phyloP scores from a whole-genome alignment of 345 rosid genomes.

The Euphorbia lathyris region DNA sequence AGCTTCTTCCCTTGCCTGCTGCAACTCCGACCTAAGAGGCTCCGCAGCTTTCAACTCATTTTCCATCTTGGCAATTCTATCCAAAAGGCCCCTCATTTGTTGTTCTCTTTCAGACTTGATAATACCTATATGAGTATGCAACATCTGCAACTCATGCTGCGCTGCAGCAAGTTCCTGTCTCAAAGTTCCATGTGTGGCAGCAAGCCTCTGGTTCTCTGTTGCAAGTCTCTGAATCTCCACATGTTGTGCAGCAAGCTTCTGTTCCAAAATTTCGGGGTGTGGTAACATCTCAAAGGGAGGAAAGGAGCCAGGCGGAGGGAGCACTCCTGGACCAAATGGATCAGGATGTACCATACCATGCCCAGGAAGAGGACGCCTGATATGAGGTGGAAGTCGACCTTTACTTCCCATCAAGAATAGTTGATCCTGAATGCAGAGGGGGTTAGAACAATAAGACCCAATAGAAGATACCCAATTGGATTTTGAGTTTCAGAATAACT shows the following conservation, averaged over 20 bases:
- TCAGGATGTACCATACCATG: constrained; percentile 57
- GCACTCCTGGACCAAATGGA: constrained; percentile 49
- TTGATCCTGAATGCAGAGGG: neutral
- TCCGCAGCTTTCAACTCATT: constrained; percentile 68
- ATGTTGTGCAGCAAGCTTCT: constrained; percentile 78
- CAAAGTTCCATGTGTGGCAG: constrained; percentile 64
- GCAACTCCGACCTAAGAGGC: constrained; percentile 63
- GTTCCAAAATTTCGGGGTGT: constrained; percentile 84
- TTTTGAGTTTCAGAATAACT: neutral
- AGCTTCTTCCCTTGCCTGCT: constrained; percentile 72
- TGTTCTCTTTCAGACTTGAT: constrained; percentile 80
- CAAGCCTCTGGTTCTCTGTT: constrained; percentile 85
- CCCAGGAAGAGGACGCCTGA: constrained; percentile 64
- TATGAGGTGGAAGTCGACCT: constrained; percentile 72
- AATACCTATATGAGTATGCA: constrained; percentile 66
- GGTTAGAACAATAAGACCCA: neutral
- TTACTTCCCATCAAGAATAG: constrained; percentile 62
- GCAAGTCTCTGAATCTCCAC: constrained; percentile 87
- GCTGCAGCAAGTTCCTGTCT: constrained; percentile 88
- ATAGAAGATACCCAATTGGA: neutral
- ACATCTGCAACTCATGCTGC: constrained; percentile 83
- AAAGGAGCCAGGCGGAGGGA: constrained; percentile 40
- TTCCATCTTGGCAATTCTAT: constrained; percentile 74
- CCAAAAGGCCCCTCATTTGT: constrained; percentile 59
- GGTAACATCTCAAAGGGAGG: constrained; percentile 68